Evolutionary conservation across 2,329 filamentous ascomycete genomes (phyloP).

Genomic region (Aspergillus caelatus): DNA sequence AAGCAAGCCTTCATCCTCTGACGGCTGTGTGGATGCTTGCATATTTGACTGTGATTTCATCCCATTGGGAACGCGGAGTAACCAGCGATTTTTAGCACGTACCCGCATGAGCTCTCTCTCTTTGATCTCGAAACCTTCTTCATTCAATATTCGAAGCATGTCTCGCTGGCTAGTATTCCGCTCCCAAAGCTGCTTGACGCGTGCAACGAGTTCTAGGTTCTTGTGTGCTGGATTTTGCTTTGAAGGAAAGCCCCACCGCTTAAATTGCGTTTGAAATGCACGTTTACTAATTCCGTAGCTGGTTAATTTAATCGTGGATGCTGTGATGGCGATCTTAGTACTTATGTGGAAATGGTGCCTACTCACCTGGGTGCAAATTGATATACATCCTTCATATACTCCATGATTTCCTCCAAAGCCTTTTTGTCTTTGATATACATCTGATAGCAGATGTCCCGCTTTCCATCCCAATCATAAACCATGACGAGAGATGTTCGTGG

Average conservation of each 20-base stretch:
- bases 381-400: slow-evolving; percentile 66
- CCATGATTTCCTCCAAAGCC: slow-evolving; percentile 73
- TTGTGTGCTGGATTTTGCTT: slow-evolving; percentile 74
- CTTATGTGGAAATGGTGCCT: neutral
- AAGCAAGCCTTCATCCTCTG: slow-evolving; percentile 42
- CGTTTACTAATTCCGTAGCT: slow-evolving; percentile 58
- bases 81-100: slow-evolving; percentile 68
- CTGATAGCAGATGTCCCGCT: slow-evolving; percentile 66
- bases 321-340: neutral
- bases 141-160: slow-evolving; percentile 70
- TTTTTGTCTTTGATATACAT: slow-evolving; percentile 78
- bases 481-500: slow-evolving; percentile 28
- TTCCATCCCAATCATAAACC: slow-evolving; percentile 69
- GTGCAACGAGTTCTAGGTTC: slow-evolving; percentile 66
- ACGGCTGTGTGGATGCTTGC: slow-evolving; percentile 26
- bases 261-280: slow-evolving; percentile 75
- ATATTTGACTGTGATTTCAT: slow-evolving; percentile 50
- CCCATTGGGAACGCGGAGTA: slow-evolving; percentile 64
- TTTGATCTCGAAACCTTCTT: slow-evolving; percentile 74
- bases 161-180: slow-evolving; percentile 71
- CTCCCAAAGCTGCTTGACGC: slow-evolving; percentile 78
- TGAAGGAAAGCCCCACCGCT: slow-evolving; percentile 75
- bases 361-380: slow-evolving; percentile 71
- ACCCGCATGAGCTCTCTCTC: slow-evolving; percentile 71
- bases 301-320: slow-evolving; percentile 3